Evolutionary conservation across 2,329 filamentous ascomycete species (phyloP), one percentile per base, ranked within the genome.

Genomic region (Beauveria sp.): DNA sequence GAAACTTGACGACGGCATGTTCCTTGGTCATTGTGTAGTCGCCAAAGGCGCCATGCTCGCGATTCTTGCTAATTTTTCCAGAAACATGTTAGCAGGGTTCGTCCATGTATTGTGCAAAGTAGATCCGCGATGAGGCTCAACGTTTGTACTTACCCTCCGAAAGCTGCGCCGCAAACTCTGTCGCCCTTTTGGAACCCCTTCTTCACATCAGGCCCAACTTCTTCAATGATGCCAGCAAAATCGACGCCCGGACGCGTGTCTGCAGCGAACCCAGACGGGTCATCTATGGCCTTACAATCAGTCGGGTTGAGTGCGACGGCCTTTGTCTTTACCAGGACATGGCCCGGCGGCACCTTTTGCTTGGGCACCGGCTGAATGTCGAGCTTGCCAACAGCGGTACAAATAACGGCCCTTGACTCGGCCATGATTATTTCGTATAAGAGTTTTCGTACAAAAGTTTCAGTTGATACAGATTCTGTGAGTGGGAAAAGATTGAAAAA

Each of bases 171-270:
- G 26, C 70, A 68, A 38, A 82, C 71, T 46, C 80, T 75, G 63
- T 84, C 80, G 2, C 81, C 81, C 59, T 75, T 75, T 66, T 75
- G 75, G 63, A 80, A 76, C 6, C 67, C 61, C 64, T 76, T 76
- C 18, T 69, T 76, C 22, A 79, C 76, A 40, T 73, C 73, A 4
- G 67, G 60, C 9, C 80, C 80, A 26, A 82, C 71, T 58, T 77
- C 74, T 43, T 79, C 75, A 2, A 83, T 75, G 16, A 77, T 67
- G 45, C 80, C 80, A 31, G 76, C 74, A 60, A 76, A 82, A 66
- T 82, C 80, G 59, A 55, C 42, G 18, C 60, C 60, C 4, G 34
- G 43, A 10, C 50, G 52, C 8, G 51, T 62, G 5, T 52, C 60
- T 5, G 14, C 74, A 78, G n/a, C 79, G 79, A 42, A 73, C 56